These are phyloP conservation scores for Penicillium cosmopolitanum DNA, from an alignment of 495 filamentous ascomycete genomes.

Conservation along the genomic window DNA sequence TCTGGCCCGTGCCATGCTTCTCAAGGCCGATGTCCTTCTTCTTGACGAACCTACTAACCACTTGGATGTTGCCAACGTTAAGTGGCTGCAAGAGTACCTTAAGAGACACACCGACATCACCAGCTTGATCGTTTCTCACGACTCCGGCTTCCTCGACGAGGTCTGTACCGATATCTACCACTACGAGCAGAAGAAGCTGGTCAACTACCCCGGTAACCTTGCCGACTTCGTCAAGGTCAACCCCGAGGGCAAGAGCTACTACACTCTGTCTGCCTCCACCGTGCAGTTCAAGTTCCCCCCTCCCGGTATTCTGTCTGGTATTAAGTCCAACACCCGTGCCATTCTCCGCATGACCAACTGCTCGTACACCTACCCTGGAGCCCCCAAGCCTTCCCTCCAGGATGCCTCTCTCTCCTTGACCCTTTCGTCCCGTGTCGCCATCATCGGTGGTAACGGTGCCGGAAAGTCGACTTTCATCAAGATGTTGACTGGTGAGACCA, in stretches of 20 bases:
- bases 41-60: slow-evolving; percentile 99
- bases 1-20: slow-evolving; percentile 93
- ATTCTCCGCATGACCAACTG: slow-evolving; percentile 95
- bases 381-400: slow-evolving; percentile 80
- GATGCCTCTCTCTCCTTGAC: slow-evolving; percentile 86
- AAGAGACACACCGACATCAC: slow-evolving; percentile 97
- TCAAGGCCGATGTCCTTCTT: slow-evolving; percentile 90
- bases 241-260: slow-evolving; percentile 98
- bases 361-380: slow-evolving; percentile 86
- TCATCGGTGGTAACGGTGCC: slow-evolving; percentile 96
- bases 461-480: slow-evolving; percentile 99
- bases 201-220: slow-evolving; percentile 92
- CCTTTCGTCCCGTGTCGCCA: slow-evolving; percentile 89
- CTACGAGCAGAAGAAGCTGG: slow-evolving; percentile 97
- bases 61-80: slow-evolving; percentile 93
- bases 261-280: slow-evolving; percentile 87
- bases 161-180: slow-evolving; percentile 99
- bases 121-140: slow-evolving; percentile 95
- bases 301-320: slow-evolving; percentile 89
- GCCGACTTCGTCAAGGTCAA: slow-evolving; percentile 87
- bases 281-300: slow-evolving; percentile 98
- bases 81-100: slow-evolving; percentile 93
- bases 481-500: slow-evolving; percentile 91
- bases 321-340: slow-evolving; percentile 90
- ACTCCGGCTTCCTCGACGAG: slow-evolving; percentile 94